phyloP scores from a whole-genome alignment of 1,139 yeast species.

The Geotrichum australiense region DNA sequence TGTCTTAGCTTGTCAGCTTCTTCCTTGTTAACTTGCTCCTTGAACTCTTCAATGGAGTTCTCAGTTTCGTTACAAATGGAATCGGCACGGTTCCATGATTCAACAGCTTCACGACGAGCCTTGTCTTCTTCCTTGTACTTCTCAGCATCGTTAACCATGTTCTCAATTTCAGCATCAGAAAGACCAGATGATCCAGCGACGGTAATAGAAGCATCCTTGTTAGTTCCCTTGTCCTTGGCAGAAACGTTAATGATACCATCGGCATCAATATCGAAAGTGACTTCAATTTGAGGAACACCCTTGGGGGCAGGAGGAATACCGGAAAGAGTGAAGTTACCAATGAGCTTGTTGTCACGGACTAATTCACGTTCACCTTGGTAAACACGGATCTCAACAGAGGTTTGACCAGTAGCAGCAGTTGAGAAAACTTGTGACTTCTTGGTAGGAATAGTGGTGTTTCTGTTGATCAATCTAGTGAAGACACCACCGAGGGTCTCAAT shows the following conservation, averaged over 20 bases:
- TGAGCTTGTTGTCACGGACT: conserved; percentile 96
- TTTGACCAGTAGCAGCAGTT: conserved; percentile 98
- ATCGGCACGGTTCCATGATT: conserved; percentile 95
- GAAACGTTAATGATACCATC: conserved; percentile 98
- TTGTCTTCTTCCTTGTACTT: conserved; percentile 95
- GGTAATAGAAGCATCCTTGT: conserved; percentile 97
- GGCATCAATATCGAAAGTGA: conserved; percentile 94
- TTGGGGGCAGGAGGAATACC: conserved; percentile 98
- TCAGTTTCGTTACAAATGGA: conserved; percentile 95
- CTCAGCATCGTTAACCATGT: conserved; percentile 98
- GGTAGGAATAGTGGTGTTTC: conserved; percentile 97
- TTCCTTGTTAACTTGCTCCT: conserved; percentile 82
- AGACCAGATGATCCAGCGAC: conserved; percentile 98
- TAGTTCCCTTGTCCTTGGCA: conserved; percentile 97
- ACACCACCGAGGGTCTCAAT: conserved; percentile 99
- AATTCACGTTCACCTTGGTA: conserved; percentile 99
- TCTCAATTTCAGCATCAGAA: conserved; percentile 92
- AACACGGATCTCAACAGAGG: conserved; percentile 96
- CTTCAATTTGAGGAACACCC: conserved; percentile 99
- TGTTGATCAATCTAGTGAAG: conserved; percentile 92
- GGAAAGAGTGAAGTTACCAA: conserved; percentile 93
- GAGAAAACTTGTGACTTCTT: conserved; percentile 96
- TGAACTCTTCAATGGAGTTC: conserved; percentile 87
- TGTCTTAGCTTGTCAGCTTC: conserved; percentile 82
- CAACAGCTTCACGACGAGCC: conserved; percentile 90